These are phyloP conservation scores for Hylodesmum podocarpum DNA, from an alignment of 306 rosid genomes.

Conservation along the genomic window DNA sequence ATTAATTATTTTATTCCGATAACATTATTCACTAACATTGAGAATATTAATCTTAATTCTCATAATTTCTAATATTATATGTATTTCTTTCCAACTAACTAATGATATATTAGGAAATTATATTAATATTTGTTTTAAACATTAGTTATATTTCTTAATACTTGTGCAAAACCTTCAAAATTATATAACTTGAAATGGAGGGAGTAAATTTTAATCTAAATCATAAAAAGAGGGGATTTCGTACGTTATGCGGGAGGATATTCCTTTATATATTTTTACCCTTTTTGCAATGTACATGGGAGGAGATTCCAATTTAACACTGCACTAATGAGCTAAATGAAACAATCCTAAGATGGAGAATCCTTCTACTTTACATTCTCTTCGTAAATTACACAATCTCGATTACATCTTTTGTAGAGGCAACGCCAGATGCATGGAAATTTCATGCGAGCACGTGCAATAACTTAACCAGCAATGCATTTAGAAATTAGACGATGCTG, in stretches of 20 bases:
- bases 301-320: background rate
- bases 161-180: no score
- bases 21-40: no score
- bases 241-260: background rate
- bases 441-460: background rate
- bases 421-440: background rate
- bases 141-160: no score
- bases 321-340: conserved; percentile 6
- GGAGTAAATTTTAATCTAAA: no score
- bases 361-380: conserved; percentile 27
- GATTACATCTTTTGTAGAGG: background rate
- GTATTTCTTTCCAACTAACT: no score
- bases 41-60: no score
- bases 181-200: no score
- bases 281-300: conserved; percentile 26
- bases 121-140: no score
- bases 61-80: no score
- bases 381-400: background rate
- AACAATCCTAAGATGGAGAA: conserved; percentile 25
- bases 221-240: no score
- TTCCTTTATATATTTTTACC: background rate
- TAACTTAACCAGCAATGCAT: background rate
- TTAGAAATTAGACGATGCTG: conserved; percentile 8
- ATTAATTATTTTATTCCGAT: no score
- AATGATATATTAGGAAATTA: no score